Base-by-base conservation (phyloP, 495 filamentous ascomycete species). In the Talaromyces stipitatus region DNA sequence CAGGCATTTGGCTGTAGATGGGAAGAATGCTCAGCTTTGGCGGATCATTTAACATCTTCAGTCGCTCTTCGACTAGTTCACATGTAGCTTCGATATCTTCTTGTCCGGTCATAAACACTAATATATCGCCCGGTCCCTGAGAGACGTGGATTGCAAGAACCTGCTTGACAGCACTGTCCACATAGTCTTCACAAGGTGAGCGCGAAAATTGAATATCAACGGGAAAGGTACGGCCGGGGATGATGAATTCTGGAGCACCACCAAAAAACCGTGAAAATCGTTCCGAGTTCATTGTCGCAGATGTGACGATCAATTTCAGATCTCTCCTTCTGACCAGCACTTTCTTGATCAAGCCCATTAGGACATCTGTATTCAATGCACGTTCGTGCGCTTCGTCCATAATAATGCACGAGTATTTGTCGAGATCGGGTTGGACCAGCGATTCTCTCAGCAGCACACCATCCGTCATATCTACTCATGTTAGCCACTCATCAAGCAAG, bases 381-480 rank as follows among this genome's bases (percentile, higher is more conserved):
- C 95, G 83, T 68, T 99, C 95, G 78, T 99, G 95, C 3, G 95
- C 95, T 74, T 99, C 95, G 69, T 99, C 95, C 94, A 99, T 97
- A 68, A 99, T 99, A 51, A 99, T 91, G 67, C 91, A 96, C 11
- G 92, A 96, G 70, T 99, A 99, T 64, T 89, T 89, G 69, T 97
- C 95, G 22, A 99, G 81, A 65, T 99, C 95, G 14, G 83, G 80
- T 64, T 97, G 91, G 50, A 89, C 88, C 8, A 99, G 81, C 12
- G 89, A 96, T 64, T 99, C 95, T 65, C 95, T 85, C 14, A 99
- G 80, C 23, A 99, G 77, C 6, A 99, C 91, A 71, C 95, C 95
- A 64, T 99, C 95, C 1, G 95, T 99, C 95, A 99, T 97, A 66
- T 99, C 77, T 80, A 57, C 28, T 56, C 51, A 2, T 27, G 14